Base-by-base conservation (phyloP, 441 rosid species). In the Kokia cookei region DNA sequence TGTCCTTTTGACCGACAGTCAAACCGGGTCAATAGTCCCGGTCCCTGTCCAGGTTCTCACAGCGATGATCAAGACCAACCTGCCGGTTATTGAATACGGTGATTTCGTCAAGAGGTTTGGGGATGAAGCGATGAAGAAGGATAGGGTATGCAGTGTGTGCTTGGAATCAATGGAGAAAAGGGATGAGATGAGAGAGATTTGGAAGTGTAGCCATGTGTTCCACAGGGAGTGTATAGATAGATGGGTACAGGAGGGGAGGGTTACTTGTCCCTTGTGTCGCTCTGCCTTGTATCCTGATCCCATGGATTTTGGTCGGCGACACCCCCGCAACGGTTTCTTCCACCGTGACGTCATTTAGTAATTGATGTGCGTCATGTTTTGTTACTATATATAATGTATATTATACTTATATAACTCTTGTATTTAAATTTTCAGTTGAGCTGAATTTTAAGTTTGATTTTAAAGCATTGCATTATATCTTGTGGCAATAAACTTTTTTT, bases 211-310 rank as follows among this genome's bases (percentile, higher is more conserved):
- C 32, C 85, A 86, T 73, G 74, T 77, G 53, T 86, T 83, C 61
- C 89, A 82, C 60, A 77, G 59, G 63, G 80, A 65, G 37, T 86
- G 83, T 76, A 47, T 86, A 37, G 87, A 83, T 55, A 3, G 59
- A 5, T 83, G 86, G 81, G 73, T 81, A 7, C 81, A 83, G 62
- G 75, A 61, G 70, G 83, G 79, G 26, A 74, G 73, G 65, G 74
- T 78, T 22, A 83, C 84, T 8, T 86, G 85, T 76, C 89, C 85
- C 24, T 60, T 80, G 1, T 83, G 86, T 57, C 71, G 84, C 64
- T 76, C 80, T 53, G 53, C 64, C 54, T 73, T 80, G 50, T 78
- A 50, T 67, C 78, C 80, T 1, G 60, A 51, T 2, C 60, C 5
- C 5, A 50, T 68, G 7, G 9, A 50, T 40, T 47, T 58, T 32